phyloP scores from a whole-genome alignment of 2,329 filamentous ascomycete genomes.

The Epichloe typhina region DNA sequence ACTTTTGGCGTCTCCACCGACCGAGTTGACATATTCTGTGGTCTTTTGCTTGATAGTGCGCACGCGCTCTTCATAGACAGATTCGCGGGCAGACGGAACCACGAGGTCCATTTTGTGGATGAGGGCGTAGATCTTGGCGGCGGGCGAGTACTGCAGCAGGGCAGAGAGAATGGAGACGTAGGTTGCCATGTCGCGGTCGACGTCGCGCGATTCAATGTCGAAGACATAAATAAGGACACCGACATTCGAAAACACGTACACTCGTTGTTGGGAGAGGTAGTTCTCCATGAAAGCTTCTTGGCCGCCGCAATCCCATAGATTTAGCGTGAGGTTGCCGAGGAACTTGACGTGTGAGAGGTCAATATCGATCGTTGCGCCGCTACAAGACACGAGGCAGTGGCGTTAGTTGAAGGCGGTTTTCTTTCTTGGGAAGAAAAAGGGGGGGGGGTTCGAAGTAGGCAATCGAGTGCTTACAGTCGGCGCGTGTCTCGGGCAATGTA shows the following conservation, averaged over 20 bases:
- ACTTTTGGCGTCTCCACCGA: slow-evolving; percentile 18
- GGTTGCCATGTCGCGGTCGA: slow-evolving; percentile 82
- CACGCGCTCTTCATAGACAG: slow-evolving; percentile 75
- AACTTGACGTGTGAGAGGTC: slow-evolving; percentile 98
- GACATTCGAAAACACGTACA: slow-evolving; percentile 93
- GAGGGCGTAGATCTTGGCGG: slow-evolving; percentile 80
- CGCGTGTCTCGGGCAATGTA: slow-evolving; percentile 95
- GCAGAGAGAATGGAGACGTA: slow-evolving; percentile 86
- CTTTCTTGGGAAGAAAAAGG: background rate
- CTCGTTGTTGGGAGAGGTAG: slow-evolving; percentile 88
- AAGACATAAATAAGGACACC: slow-evolving; percentile 98
- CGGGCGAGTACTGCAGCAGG: slow-evolving; percentile 68
- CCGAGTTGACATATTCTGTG: slow-evolving; percentile 32
- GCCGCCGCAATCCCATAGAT: slow-evolving; percentile 97
- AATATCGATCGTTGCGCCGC: slow-evolving; percentile 91
- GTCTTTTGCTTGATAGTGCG: slow-evolving; percentile 65
- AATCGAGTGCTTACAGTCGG: slow-evolving; percentile 42
- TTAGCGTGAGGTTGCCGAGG: slow-evolving; percentile 91
- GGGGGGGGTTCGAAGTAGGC: too few relatives aligned
- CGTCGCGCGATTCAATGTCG: slow-evolving; percentile 91
- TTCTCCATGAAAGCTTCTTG: slow-evolving; percentile 99
- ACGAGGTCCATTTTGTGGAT: slow-evolving; percentile 99
- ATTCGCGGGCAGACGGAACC: slow-evolving; percentile 61
- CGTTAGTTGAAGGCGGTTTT: background rate
- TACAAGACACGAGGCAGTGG: slow-evolving; percentile 11